phyloP scores from a whole-genome alignment of 73 alveolate genomes.

The Paramecium biaurelia region DNA sequence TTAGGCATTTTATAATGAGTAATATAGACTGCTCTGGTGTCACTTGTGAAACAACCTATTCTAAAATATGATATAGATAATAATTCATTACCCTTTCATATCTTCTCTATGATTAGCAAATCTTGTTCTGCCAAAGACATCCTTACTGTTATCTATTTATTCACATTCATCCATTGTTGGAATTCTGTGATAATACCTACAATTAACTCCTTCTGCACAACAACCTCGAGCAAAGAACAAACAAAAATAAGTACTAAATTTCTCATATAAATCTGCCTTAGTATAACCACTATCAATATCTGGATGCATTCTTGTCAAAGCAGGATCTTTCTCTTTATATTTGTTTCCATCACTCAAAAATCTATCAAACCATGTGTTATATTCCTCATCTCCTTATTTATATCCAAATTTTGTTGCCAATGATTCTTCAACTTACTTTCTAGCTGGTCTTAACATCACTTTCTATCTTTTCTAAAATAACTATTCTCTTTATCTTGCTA shows the following conservation, averaged over 20 bases:
- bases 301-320: conserved; percentile 93
- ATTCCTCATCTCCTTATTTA: conserved; percentile 98
- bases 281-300: conserved; percentile 96
- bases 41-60: conserved; percentile 94
- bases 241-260: conserved; percentile 91
- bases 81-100: conserved; percentile 75
- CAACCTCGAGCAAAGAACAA: conserved; percentile 94
- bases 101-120: conserved; percentile 94
- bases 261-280: conserved; percentile 92
- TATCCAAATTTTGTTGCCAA: conserved; percentile 91
- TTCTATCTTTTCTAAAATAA: conserved; percentile 64
- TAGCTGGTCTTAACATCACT: conserved; percentile 91
- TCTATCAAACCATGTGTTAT: conserved; percentile 98
- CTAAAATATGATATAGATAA: not conserved
- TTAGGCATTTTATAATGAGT: conserved; percentile 85
- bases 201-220: conserved; percentile 98
- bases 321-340: conserved; percentile 75
- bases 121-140: conserved; percentile 96
- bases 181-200: conserved; percentile 95
- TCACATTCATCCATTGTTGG: conserved; percentile 91
- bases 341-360: conserved; percentile 88
- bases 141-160: conserved; percentile 88
- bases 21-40: conserved; percentile 88
- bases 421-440: conserved; percentile 91
- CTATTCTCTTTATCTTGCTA: conserved; percentile 37